These are phyloP conservation scores for Sicyos edulis DNA, from an alignment of 306 rosid species.

Conservation along the genomic window DNA sequence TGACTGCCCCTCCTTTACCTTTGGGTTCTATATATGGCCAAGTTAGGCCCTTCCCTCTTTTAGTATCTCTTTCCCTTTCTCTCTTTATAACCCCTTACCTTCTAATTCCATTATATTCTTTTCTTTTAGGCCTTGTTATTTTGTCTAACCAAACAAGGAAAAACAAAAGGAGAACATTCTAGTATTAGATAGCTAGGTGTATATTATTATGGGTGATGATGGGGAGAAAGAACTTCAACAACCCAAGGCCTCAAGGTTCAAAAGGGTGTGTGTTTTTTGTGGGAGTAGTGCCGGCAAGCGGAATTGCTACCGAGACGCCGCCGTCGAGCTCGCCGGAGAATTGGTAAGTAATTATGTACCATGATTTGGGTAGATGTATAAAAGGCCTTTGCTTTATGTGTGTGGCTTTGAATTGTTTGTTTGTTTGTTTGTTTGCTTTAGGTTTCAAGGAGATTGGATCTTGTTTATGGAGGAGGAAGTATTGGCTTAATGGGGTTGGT, in stretches of 20 bases:
- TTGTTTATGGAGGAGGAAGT: slow-evolving; percentile 35
- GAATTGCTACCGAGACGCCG: slow-evolving; percentile 20
- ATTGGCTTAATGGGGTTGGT: slow-evolving; percentile 31
- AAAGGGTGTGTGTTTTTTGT: slow-evolving; percentile 22
- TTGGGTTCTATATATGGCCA: not conserved
- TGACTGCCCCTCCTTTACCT: not conserved
- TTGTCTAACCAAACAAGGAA: slow-evolving; percentile 11
- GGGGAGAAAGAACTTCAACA: not conserved
- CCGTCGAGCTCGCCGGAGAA: slow-evolving; percentile 20
- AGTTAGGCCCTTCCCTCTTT: not conserved
- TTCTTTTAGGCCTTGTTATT: not conserved
- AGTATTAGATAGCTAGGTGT: not conserved
- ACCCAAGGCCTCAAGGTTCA: slow-evolving; percentile 11
- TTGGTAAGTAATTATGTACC: not conserved
- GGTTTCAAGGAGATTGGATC: slow-evolving; percentile 29
- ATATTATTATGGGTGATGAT: slow-evolving; percentile 4
- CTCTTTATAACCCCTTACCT: not conserved
- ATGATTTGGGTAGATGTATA: not conserved
- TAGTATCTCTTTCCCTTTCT: not conserved
- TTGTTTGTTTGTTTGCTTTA: not conserved
- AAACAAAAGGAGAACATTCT: not conserved
- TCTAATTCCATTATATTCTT: not conserved
- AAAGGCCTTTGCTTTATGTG: not conserved
- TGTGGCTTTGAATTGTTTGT: not conserved
- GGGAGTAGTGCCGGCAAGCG: slow-evolving; percentile 23